phyloP scores from a whole-genome alignment of 352 stramenopile species.

The Halophytophthora batemanensis region DNA sequence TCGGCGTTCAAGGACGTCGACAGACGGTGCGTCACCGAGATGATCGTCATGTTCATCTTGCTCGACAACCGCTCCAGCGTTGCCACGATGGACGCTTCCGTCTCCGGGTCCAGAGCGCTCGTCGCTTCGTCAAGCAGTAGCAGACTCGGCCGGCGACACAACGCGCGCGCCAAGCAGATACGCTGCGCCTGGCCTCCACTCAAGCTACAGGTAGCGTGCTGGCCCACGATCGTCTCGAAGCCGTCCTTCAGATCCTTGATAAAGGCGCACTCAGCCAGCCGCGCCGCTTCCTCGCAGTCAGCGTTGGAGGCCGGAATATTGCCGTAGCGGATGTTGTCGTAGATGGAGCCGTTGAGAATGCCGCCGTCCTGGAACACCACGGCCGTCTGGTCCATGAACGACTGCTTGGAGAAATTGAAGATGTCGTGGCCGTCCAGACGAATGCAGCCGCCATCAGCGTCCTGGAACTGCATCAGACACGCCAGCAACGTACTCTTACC shows the following conservation, averaged over 20 bases:
- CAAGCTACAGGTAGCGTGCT: slow-evolving; percentile 85
- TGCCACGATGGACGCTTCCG: slow-evolving; percentile 79
- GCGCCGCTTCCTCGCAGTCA: slow-evolving; percentile 79
- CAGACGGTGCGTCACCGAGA: slow-evolving; percentile 88
- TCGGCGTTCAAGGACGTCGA: slow-evolving; percentile 78
- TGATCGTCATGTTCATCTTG: slow-evolving; percentile 89
- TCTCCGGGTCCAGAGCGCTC: slow-evolving; percentile 84
- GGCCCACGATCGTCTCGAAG: slow-evolving; percentile 79
- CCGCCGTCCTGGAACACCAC: slow-evolving; percentile 87
- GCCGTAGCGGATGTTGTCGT: slow-evolving; percentile 86
- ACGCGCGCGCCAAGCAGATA: slow-evolving; percentile 78
- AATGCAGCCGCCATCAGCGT: slow-evolving; percentile 78
- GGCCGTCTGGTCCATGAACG: slow-evolving; percentile 84
- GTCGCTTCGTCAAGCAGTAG: slow-evolving; percentile 84
- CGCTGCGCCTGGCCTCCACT: slow-evolving; percentile 86
- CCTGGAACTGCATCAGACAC: slow-evolving; percentile 88
- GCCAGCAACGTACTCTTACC: slow-evolving; percentile 86
- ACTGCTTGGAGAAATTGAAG: slow-evolving; percentile 85
- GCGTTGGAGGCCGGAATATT: slow-evolving; percentile 66
- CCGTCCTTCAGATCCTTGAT: slow-evolving; percentile 79
- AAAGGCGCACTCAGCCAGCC: slow-evolving; percentile 81
- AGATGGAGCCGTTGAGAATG: slow-evolving; percentile 86
- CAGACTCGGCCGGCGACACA: slow-evolving; percentile 78
- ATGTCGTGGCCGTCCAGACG: slow-evolving; percentile 80
- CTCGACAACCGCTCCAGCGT: slow-evolving; percentile 74